Conservation (phyloP, 805 yeast genomes). For the Debaryomyces hansenii region DNA sequence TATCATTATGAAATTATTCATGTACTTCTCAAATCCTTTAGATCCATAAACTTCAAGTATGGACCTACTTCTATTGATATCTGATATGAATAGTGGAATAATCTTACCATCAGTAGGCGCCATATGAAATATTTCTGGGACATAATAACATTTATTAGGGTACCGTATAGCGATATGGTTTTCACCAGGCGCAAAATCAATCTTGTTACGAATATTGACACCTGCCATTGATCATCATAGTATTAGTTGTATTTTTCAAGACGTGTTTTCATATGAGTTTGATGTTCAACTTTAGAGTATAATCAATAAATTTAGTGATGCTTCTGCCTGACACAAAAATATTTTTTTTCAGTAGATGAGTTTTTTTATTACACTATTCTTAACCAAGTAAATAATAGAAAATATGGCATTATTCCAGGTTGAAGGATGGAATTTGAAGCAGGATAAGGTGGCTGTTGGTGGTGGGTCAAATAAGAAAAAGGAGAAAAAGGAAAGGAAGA, state of each 20-base stretch:
- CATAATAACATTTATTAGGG: constrained; percentile 24
- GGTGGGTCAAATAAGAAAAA: constrained; percentile 28
- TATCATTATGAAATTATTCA: constrained; percentile 16
- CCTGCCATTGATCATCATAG: constrained; percentile 2
- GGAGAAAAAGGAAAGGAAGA: constrained; percentile 25
- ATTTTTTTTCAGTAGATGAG: background rate
- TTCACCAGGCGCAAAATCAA: constrained; percentile 37
- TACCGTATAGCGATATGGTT: constrained; percentile 31
- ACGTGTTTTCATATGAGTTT: background rate
- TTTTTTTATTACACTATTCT: background rate
- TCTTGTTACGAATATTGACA: background rate
- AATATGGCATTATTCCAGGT: constrained; percentile 72
- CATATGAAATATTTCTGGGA: constrained; percentile 33
- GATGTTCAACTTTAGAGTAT: background rate
- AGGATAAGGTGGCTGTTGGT: constrained; percentile 50
- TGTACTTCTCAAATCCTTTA: constrained; percentile 8
- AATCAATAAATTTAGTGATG: background rate
- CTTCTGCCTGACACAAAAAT: background rate
- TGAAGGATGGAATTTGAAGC: constrained; percentile 77
- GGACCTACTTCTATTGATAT: constrained; percentile 18
- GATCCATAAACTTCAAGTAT: constrained; percentile 17
- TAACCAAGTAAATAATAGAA: background rate
- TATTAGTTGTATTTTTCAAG: background rate
- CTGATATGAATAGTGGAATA: constrained; percentile 29
- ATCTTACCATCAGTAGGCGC: constrained; percentile 22